phyloP scores from a whole-genome alignment of 176 grass and related monocot genomes.

The Tuctoria greenei region DNA sequence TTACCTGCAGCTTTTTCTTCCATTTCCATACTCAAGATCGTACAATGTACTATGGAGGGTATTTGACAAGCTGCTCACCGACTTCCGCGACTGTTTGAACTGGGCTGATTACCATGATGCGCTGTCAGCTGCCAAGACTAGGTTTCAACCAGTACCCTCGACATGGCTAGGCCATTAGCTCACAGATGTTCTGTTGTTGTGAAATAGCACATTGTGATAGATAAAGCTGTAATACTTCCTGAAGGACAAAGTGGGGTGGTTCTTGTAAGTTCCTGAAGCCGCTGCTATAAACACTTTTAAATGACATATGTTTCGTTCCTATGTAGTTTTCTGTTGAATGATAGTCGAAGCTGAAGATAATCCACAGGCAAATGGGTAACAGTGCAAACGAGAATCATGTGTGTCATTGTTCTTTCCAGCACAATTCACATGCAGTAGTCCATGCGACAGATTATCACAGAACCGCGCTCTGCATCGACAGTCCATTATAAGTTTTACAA shows the following conservation, averaged over 20 bases:
- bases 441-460: conserved; percentile 26
- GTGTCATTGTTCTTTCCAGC: conserved; percentile 29
- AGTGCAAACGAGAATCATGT: conserved; percentile 1
- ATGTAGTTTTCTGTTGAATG: neutral
- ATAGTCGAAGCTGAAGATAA: neutral
- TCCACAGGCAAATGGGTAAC: too few relatives aligned
- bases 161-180: conserved; percentile 75
- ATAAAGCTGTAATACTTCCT: conserved; percentile 5
- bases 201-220: neutral
- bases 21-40: conserved; percentile 86
- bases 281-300: neutral
- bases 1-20: conserved; percentile 83
- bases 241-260: conserved; percentile 2
- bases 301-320: neutral
- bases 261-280: neutral
- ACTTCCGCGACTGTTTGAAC: conserved; percentile 88
- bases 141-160: conserved; percentile 78
- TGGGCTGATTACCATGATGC: conserved; percentile 64
- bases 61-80: conserved; percentile 92
- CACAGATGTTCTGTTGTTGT: conserved; percentile 9
- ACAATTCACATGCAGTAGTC: conserved; percentile 31
- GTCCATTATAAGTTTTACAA: conserved; percentile 20
- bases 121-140: conserved; percentile 69
- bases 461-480: conserved; percentile 22
- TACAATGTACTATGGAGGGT: conserved; percentile 87